Conservation (phyloP, 2,329 filamentous ascomycete species). For the Hypoxylon sp. region DNA sequence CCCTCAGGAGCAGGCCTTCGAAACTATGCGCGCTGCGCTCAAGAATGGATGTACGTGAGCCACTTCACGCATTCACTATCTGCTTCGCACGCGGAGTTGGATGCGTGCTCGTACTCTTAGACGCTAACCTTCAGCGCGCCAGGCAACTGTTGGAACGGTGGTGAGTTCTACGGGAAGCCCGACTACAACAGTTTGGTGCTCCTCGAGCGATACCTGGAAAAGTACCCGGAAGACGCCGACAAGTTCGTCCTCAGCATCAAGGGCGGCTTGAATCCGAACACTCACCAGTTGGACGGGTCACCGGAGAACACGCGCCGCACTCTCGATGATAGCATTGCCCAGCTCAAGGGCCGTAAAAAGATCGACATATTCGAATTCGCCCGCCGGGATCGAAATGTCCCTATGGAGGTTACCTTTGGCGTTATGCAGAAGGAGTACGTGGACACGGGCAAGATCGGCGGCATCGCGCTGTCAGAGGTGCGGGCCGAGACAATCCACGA, state of each 20-base stretch:
- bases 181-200: conserved; percentile 67
- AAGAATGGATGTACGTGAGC: conserved; percentile 46
- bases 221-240: conserved; percentile 69
- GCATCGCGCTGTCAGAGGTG: conserved; percentile 58
- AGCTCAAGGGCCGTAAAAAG: conserved; percentile 61
- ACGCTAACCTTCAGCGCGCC: background rate
- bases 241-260: conserved; percentile 71
- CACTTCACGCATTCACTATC: background rate
- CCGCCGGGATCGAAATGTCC: conserved; percentile 61
- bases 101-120: background rate
- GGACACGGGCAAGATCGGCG: conserved; percentile 58
- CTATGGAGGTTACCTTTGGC: conserved; percentile 55
- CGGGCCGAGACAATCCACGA: conserved; percentile 57
- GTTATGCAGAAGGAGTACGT: conserved; percentile 56
- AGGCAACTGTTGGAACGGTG: conserved; percentile 66
- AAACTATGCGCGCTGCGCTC: conserved; percentile 64
- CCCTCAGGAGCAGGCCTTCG: conserved; percentile 60
- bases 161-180: conserved; percentile 68
- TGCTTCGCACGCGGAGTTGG: background rate
- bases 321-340: conserved; percentile 64
- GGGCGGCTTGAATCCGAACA: conserved; percentile 58
- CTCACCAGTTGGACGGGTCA: conserved; percentile 60
- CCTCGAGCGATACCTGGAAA: conserved; percentile 67
- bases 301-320: conserved; percentile 64
- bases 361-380: conserved; percentile 69